Evolutionary conservation across 1,284 basidiomycete genomes (phyloP), one percentile per base, ranked within the genome.

Genomic region (Fistulina hepatica): DNA sequence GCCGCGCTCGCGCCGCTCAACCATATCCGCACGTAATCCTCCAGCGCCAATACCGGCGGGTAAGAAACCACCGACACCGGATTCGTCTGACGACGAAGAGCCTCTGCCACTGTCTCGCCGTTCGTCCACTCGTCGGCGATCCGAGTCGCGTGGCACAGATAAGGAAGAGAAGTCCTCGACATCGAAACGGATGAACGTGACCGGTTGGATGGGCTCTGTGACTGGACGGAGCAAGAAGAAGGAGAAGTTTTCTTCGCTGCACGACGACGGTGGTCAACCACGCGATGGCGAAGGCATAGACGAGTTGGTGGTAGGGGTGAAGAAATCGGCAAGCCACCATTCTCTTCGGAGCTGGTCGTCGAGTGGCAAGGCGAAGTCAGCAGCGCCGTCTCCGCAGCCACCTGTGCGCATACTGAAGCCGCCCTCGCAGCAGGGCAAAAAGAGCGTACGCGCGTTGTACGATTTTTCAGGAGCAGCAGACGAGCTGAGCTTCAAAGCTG

Each of bases 401-500:
- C 54, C 68, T 2, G 46, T 60, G 2, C 65, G 67, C 9, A 67
- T 71, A 25, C 48, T 69, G 30, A 76, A 71, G 44, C 60, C 64
- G 0, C 60, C 60, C 20, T 71, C 68, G 5, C 53, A 60, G 37
- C 61, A 64, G 33, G 66, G 64, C 33, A 64, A 54, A 51, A 83
- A 75, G 53, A 42, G 71, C 15, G 78, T 83, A 36, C 69, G 74
- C 34, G 86, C 82, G 0, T 50, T 82, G 44, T 75, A 81, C 51
- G 81, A 84, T 52, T 91, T 85, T 54, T 58, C 64, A 0, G 81
- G 75, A 1, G 72, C 71, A 6, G 64, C 72, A 3, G 86, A 90
- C 48, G 88, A 91, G 55, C 62, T 92, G 30, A 69, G 69, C 22
- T 80, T 91, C 59, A 68, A 60, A 40, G 60, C 65, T 6, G 88